Conservation (phyloP, 345 rosid genomes). For the Eucalyptus pauciflora region DNA sequence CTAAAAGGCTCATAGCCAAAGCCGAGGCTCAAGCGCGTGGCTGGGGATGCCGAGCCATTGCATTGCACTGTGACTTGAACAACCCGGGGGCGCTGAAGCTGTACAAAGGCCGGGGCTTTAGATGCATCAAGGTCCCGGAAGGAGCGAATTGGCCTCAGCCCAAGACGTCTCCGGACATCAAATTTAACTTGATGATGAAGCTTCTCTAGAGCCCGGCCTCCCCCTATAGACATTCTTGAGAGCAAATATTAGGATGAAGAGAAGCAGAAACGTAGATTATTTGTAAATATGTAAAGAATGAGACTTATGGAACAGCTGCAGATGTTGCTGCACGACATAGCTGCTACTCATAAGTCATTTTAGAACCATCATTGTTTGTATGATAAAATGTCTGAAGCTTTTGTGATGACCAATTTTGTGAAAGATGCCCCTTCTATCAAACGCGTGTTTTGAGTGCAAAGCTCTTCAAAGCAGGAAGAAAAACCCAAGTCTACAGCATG, state of each 20-base stretch:
- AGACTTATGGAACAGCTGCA: background rate
- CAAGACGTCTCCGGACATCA: slow-evolving; percentile 47
- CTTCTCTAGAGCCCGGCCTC: slow-evolving; percentile 27
- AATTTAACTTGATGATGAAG: slow-evolving; percentile 87
- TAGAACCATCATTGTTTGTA: background rate
- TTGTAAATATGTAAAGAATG: background rate
- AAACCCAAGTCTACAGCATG: background rate
- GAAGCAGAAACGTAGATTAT: background rate
- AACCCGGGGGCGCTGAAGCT: slow-evolving; percentile 65
- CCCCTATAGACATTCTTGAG: background rate
- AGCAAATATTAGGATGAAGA: background rate
- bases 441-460: background rate
- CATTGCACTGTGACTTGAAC: slow-evolving; percentile 74
- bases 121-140: slow-evolving; percentile 58
- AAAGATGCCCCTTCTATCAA: background rate
- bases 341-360: background rate
- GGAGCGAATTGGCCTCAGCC: slow-evolving; percentile 87
- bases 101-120: slow-evolving; percentile 70
- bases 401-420: background rate
- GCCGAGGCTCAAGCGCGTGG: slow-evolving; percentile 79
- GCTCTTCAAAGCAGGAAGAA: background rate
- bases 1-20: slow-evolving; percentile 59
- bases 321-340: background rate
- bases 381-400: background rate
- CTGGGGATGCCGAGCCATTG: slow-evolving; percentile 83